These are phyloP conservation scores for Stevia rebaudiana DNA, from an alignment of 140 eudicot species.

Conservation along the genomic window DNA sequence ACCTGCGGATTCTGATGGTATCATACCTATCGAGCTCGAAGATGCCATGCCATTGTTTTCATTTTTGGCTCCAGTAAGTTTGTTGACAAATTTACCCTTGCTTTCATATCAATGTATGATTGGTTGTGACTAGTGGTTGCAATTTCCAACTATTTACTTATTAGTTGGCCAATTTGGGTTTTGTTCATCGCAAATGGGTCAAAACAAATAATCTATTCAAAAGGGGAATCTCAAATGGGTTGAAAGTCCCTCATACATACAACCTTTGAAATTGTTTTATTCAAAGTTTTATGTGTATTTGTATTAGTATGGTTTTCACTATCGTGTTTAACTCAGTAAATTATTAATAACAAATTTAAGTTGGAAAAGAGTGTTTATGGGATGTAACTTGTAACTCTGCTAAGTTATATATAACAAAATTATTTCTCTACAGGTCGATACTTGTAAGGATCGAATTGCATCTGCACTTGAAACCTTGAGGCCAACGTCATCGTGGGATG, in stretches of 20 bases:
- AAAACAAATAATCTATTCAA: not conserved
- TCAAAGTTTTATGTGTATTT: no score
- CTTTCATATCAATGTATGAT: conserved; percentile 9
- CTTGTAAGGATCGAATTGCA: conserved; percentile 88
- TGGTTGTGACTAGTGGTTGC: not conserved
- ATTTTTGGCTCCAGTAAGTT: conserved; percentile 96
- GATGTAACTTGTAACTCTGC: no score
- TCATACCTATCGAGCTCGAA: conserved; percentile 68
- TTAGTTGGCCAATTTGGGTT: not conserved
- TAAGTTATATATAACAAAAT: no score
- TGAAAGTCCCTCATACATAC: not conserved
- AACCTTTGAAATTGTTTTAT: not conserved
- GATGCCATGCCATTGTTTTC: conserved; percentile 95
- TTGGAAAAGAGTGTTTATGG: no score
- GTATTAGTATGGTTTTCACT: no score
- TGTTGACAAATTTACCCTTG: not conserved
- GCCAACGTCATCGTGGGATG: conserved; percentile 89
- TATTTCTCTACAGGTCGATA: conserved; percentile 92
- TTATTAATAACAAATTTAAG: no score
- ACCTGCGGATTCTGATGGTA: conserved; percentile 60
- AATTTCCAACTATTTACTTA: not conserved
- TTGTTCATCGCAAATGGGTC: not conserved
- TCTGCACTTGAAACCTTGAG: conserved; percentile 85
- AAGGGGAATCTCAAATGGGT: not conserved
- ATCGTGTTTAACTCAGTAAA: no score